phyloP scores from a whole-genome alignment of 1,139 yeast genomes.

The Sugiyamaella grinbergsii region DNA sequence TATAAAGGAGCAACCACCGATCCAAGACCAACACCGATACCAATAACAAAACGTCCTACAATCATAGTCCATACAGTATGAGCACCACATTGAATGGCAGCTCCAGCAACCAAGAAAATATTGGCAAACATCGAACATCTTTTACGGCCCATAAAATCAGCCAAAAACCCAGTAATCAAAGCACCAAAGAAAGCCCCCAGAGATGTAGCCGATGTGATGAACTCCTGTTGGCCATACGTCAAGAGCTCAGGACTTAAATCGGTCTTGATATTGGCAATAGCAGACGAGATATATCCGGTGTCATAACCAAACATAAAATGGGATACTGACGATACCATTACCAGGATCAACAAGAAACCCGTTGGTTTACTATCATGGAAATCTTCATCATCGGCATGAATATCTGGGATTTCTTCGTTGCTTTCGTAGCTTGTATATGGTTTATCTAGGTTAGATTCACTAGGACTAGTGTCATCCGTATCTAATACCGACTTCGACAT shows the following conservation, averaged over 20 bases:
- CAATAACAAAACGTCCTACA: slow-evolving; percentile 86
- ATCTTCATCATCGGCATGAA: slow-evolving; percentile 22
- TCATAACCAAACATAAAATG: slow-evolving; percentile 97
- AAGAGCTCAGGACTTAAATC: slow-evolving; percentile 50
- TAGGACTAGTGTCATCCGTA: no score
- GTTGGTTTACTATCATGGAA: slow-evolving; percentile 29
- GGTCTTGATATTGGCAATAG: slow-evolving; percentile 80
- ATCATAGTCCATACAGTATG: slow-evolving; percentile 88
- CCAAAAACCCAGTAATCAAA: slow-evolving; percentile 70
- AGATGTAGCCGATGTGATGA: slow-evolving; percentile 93
- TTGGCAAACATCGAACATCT: slow-evolving; percentile 79
- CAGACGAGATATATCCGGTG: slow-evolving; percentile 93
- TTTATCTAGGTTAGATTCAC: not conserved
- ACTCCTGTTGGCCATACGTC: slow-evolving; percentile 77
- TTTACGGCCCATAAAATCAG: slow-evolving; percentile 82
- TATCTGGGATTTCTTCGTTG: slow-evolving; percentile 1
- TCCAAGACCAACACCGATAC: slow-evolving; percentile 95
- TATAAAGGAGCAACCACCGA: slow-evolving; percentile 88
- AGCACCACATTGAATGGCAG: slow-evolving; percentile 78
- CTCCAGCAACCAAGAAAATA: slow-evolving; percentile 75
- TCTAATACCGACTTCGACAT: slow-evolving; percentile 4
- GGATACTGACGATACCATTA: slow-evolving; percentile 84
- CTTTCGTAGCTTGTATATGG: slow-evolving; percentile 1
- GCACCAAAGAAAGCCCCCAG: slow-evolving; percentile 87
- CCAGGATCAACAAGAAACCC: slow-evolving; percentile 54